Conservation (phyloP, 345 rosid genomes). For the Melastoma malabathricum region DNA sequence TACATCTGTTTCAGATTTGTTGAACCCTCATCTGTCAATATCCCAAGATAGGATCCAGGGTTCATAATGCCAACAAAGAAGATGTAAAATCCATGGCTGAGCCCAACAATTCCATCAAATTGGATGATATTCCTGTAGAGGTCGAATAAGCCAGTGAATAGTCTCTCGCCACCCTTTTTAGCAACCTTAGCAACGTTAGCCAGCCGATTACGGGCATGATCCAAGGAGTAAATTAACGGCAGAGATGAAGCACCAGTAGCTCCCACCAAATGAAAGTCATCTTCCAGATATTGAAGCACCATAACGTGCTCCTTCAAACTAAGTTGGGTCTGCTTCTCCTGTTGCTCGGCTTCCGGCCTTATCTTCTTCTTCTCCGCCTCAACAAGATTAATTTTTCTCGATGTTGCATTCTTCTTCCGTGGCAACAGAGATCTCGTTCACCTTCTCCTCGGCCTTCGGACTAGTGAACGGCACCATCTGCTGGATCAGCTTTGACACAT, state of each 20-base stretch:
- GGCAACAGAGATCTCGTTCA: no score
- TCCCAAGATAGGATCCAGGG: slow-evolving; percentile 43
- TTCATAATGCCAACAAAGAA: slow-evolving; percentile 15
- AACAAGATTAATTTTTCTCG: no score
- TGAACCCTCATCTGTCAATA: slow-evolving; percentile 93
- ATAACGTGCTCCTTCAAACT: no score
- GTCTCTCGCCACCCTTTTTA: slow-evolving; percentile 40
- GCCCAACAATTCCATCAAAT: slow-evolving; percentile 45
- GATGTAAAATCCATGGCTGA: slow-evolving; percentile 44
- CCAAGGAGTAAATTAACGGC: slow-evolving; percentile 42
- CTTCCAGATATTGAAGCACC: no score
- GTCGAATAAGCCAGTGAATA: slow-evolving; percentile 43
- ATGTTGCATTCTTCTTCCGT: no score
- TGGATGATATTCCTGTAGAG: slow-evolving; percentile 40
- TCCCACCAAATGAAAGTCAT: slow-evolving; percentile 10
- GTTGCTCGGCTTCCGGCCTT: no score
- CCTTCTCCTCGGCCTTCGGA: no score
- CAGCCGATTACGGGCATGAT: slow-evolving; percentile 41
- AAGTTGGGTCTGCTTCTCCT: no score
- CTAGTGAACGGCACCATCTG: no score
- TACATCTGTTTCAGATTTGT: slow-evolving; percentile 98
- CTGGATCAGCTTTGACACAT: no score
- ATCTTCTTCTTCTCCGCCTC: no score
- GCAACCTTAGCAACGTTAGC: slow-evolving; percentile 44
- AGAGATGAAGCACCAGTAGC: slow-evolving; percentile 51